Base-by-base conservation (phyloP, 2,329 filamentous ascomycete genomes). In the Cladosporium sp. region DNA sequence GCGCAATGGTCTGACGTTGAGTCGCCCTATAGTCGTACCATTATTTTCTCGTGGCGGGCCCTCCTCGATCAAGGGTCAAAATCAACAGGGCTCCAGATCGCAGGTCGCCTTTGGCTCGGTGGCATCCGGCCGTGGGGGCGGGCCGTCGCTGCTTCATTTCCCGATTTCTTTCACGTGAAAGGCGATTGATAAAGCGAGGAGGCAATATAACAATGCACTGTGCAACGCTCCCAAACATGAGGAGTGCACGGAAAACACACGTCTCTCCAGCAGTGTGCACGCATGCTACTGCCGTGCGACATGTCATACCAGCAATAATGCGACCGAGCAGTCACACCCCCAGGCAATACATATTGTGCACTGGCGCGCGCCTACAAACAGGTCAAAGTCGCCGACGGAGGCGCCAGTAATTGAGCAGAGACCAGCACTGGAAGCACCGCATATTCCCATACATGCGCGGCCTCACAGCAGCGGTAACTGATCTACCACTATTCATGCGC, bases 1-100 rank as follows among this genome's bases (percentile, higher is more conserved):
- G 34, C 36, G 28, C 24, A 47, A 57, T 64, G 61, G 51, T 64
- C 34, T n/a, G 51, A 47, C 26, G 51, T 54, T 24, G 32, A 24
- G 21, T 7, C 14, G 7, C 18, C 10, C 12, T 21, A 28, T 10
- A 34, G 24, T 64, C 61, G 61, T 64, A 64, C 61, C 51, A 38
- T 55, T 47, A 36, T 54, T 62, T 62, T 54, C 47, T 62, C 28
- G 44, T 52, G 44, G 59, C 59, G 44, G 41, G 24, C 36, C 38
- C 57, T 30, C 36, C 21, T 38, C 59, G 59, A 61, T 61, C 24
- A 36, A 64, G 60, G 60, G 60, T 32, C 60, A 30, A 21, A 61
- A 51, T 52, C 38, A 44, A 3, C 28, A 61, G 44, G 59, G 59
- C 30, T 60, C 28, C 14, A 36, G 59, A 63, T 54, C 60, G 60